Evolutionary conservation across 225 moss, liverwort and hornwort genomes (phyloP).

Genomic region (Neckera pumila): DNA sequence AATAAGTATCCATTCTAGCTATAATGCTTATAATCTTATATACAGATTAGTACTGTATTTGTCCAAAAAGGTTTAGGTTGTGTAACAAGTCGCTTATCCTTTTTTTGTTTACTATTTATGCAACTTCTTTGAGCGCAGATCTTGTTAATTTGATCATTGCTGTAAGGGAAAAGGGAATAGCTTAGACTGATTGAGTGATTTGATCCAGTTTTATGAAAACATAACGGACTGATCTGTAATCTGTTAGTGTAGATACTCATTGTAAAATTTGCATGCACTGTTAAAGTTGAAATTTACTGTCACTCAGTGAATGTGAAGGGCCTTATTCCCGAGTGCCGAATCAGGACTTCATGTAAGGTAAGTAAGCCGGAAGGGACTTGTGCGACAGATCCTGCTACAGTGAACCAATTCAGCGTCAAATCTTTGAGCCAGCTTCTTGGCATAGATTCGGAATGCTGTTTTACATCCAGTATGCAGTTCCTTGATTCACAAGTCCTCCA

Average conservation of each 20-base stretch:
- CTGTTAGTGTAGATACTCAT: not conserved
- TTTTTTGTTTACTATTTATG: not conserved
- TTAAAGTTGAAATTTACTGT: not conserved
- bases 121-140: not conserved
- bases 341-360: too few relatives aligned
- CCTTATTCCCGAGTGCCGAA: too few relatives aligned
- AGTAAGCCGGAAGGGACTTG: not conserved
- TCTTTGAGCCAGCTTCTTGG: too few relatives aligned
- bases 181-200: not conserved
- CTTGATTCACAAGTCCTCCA: not conserved
- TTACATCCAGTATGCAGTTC: not conserved
- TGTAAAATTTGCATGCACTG: not conserved
- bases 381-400: too few relatives aligned
- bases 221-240: not conserved
- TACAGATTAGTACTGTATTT: not conserved
- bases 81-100: too few relatives aligned
- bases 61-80: not conserved
- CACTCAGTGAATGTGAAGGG: not conserved
- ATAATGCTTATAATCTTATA: not conserved
- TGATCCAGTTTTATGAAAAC: not conserved
- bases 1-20: not conserved
- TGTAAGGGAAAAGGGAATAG: not conserved
- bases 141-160: not conserved
- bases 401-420: too few relatives aligned
- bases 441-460: not conserved